A percentile compares a stretch with the other conserved stretches of the same genome.
These are phyloP conservation scores for Globisporangium acanthophoron DNA, from an alignment of 352 stramenopile species.

Conservation along the genomic window DNA sequence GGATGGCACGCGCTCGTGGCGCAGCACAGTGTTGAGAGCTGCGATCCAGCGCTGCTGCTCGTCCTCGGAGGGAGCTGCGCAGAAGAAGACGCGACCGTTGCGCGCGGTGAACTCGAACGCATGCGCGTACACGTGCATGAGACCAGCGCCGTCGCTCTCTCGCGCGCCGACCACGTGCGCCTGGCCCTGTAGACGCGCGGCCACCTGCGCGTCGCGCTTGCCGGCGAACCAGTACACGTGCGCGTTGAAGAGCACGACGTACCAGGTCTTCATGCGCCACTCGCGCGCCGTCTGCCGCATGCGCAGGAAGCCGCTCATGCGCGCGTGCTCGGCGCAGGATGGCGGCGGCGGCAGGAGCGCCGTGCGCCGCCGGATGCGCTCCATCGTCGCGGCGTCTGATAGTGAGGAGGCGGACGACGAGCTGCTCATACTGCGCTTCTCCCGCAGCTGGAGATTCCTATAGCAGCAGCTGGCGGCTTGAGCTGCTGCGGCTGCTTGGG, in stretches of 20 bases:
- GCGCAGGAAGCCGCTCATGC: conserved; percentile 23
- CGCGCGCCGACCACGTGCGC: conserved; percentile 12
- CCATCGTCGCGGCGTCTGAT: background rate
- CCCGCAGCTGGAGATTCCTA: no score
- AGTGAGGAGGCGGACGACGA: background rate
- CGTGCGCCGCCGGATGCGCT: background rate
- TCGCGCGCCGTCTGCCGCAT: conserved; percentile 23
- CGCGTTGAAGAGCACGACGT: conserved; percentile 23
- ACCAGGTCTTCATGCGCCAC: conserved; percentile 44
- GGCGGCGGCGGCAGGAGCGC: background rate
- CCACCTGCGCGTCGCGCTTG: conserved; percentile 24
- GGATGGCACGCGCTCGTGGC: background rate
- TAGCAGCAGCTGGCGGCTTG: no score
- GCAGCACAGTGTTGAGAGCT: conserved; percentile 9
- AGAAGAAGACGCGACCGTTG: conserved; percentile 24
- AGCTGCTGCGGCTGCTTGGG: no score
- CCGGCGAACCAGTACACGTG: conserved; percentile 25
- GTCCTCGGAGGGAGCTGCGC: conserved; percentile 21
- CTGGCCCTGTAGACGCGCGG: conserved; percentile 13
- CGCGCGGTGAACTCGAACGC: conserved; percentile 26
- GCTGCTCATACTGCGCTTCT: background rate
- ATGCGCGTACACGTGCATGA: conserved; percentile 23
- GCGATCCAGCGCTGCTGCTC: conserved; percentile 21
- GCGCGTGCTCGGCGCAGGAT: background rate
- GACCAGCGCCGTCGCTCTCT: conserved; percentile 15